Percentiles rank a stretch among this genome's conserved stretches.
Conservation (phyloP, 129 eudicot species). For the Artemisia argyi region DNA sequence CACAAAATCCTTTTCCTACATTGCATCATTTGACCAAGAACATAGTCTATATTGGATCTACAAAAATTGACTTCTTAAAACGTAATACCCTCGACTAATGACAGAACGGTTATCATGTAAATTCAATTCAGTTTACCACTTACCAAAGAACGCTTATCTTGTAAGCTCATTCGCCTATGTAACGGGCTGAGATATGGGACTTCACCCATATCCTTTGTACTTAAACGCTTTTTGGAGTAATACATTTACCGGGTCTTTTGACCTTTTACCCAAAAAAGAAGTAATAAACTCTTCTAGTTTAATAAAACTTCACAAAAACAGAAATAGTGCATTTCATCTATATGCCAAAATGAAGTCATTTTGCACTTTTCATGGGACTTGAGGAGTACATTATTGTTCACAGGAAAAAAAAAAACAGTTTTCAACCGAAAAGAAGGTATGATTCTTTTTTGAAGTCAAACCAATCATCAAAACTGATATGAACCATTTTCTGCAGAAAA, state of each 20-base stretch:
- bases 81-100: not conserved
- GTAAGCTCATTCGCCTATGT: too few relatives aligned
- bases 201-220: too few relatives aligned
- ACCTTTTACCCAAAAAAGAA: too few relatives aligned
- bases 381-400: not conserved
- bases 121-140: not conserved
- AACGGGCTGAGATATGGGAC: too few relatives aligned
- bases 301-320: not conserved
- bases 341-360: not conserved
- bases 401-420: not conserved
- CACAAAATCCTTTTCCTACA: not conserved
- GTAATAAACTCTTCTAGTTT: too few relatives aligned
- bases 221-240: too few relatives aligned
- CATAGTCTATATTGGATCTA: not conserved
- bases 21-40: not conserved
- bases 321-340: not conserved
- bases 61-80: not conserved
- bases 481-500: not conserved
- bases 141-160: too few relatives aligned
- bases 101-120: not conserved
- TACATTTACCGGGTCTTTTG: too few relatives aligned
- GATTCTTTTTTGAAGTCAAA: not conserved
- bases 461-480: not conserved
- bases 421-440: not conserved
- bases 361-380: not conserved